A percentile compares a stretch with the other conserved stretches of the same genome.
Conservation (phyloP, 2,329 filamentous ascomycete genomes). For the Chaetomiaceae sp. region DNA sequence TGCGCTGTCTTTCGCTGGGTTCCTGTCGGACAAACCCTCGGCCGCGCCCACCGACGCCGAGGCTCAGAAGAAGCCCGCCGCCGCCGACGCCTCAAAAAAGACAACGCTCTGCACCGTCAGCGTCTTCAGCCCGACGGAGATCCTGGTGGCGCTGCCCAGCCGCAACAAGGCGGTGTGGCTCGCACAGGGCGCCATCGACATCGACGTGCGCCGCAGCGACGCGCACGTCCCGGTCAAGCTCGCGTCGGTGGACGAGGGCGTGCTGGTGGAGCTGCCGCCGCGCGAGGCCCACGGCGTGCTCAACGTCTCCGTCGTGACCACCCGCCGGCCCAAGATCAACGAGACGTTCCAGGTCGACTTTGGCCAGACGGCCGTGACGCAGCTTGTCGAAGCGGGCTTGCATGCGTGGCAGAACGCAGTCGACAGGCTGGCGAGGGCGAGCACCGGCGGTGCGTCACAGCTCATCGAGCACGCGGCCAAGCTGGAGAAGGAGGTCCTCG, state of each 20-base stretch:
- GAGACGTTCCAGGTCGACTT: constrained; percentile 58
- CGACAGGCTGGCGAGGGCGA: constrained; percentile 37
- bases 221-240: constrained; percentile 43
- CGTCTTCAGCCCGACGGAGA: constrained; percentile 41
- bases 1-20: constrained; percentile 34
- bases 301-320: constrained; percentile 52
- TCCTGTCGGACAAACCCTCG: constrained; percentile 34
- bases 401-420: constrained; percentile 35
- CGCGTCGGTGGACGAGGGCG: constrained; percentile 43
- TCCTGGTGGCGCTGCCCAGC: constrained; percentile 48
- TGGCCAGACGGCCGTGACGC: constrained; percentile 42
- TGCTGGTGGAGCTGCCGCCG: constrained; percentile 46
- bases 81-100: constrained; percentile 34
- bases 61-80: too few relatives aligned
- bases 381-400: constrained; percentile 40
- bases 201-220: constrained; percentile 47
- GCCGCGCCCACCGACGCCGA: constrained; percentile 22
- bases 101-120: constrained; percentile 41
- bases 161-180: constrained; percentile 49
- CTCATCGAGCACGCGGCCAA: constrained; percentile 27
- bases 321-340: constrained; percentile 53
- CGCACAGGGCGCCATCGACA: constrained; percentile 48
- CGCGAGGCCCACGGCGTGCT: constrained; percentile 53
- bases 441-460: constrained; percentile 30
- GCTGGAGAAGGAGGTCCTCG: constrained; percentile 27